A percentile compares a stretch with the other conserved stretches of the same genome.
phyloP scores from a whole-genome alignment of 345 rosid species.

The Salix brachista region DNA sequence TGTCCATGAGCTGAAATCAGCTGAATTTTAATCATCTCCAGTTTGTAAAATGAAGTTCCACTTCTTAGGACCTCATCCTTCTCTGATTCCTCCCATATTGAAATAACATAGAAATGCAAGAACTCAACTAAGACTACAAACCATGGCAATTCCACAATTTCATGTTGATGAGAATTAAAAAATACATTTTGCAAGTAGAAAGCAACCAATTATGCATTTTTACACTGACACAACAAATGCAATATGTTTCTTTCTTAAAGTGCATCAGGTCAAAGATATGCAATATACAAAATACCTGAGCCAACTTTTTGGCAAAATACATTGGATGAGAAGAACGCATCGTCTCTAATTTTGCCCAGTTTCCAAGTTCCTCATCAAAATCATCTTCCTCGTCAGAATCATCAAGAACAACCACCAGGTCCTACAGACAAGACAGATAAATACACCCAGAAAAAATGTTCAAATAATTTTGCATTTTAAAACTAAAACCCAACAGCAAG shows the following conservation, averaged over 20 bases:
- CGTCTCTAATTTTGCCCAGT: too few relatives aligned
- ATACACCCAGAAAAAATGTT: conserved; percentile 4
- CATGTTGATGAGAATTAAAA: not conserved
- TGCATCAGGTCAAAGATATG: too few relatives aligned
- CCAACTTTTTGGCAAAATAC: too few relatives aligned
- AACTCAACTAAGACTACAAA: not conserved
- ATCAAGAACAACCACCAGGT: not conserved
- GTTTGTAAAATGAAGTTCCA: conserved; percentile 67
- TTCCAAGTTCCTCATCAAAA: too few relatives aligned
- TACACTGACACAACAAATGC: too few relatives aligned
- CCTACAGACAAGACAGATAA: conserved; percentile 40
- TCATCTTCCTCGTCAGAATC: too few relatives aligned
- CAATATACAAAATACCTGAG: too few relatives aligned
- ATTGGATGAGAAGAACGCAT: too few relatives aligned
- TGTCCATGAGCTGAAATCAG: too few relatives aligned
- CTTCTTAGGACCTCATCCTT: conserved; percentile 22
- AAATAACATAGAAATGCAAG: conserved; percentile 1
- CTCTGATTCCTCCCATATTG: too few relatives aligned
- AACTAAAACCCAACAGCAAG: conserved; percentile 11
- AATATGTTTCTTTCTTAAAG: too few relatives aligned
- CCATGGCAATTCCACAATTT: not conserved
- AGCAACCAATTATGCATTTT: not conserved
- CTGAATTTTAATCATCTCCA: conserved; percentile 56
- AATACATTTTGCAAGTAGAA: not conserved
- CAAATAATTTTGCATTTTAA: conserved; percentile 3